Base-by-base conservation (phyloP, 1,284 basidiomycete genomes). In the Boletellus sp. region DNA sequence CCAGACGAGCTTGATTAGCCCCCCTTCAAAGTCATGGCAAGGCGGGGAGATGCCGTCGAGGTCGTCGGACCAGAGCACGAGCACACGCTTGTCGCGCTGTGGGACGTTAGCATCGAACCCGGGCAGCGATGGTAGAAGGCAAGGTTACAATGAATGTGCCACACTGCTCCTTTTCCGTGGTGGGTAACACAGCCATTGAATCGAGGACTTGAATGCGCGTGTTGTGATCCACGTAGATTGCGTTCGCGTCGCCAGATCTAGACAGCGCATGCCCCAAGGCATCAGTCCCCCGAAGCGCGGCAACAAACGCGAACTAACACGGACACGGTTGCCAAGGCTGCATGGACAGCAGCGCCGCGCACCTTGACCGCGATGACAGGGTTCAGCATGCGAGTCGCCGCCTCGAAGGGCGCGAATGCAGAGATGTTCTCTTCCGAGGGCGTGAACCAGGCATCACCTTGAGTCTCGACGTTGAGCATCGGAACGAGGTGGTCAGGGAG, bases 331-430 rank as follows among this genome's bases (percentile, higher is more conserved):
- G 81, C 78, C 60, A 89, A 76, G 46, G 88, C 87, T 12, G 89
- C 90, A 55, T 89, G 84, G 2, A 91, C 85, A 13, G 88, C 83
- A 4, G 89, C 86, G 57, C 81, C 87, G 50, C 88, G 80, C 48
- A 92, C 75, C 64, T 91, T 89, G 61, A 93, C 84, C 1, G 89
- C 89, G 45, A 89, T 87, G 53, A 87, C 83, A n/a, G 88, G 86
- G 66, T 92, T 91, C 56, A 93, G 76, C 32, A 77, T 75, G 40
- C 81, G 74, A 26, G 92, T 78, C 4, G 87, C 87, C 10, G 80
- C 76, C 70, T n/a, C n/a, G n/a, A 88, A 88, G 2, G 83, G 83
- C 47, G 83, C 75, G 19, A 75, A 74, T 21, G 81, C 80, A 26
- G 80, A 68, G 51, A 72, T 56, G 53, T 71, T 66, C 59, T 75